These are phyloP conservation scores for Moringa oleifera DNA, from an alignment of 345 rosid genomes.

Conservation along the genomic window DNA sequence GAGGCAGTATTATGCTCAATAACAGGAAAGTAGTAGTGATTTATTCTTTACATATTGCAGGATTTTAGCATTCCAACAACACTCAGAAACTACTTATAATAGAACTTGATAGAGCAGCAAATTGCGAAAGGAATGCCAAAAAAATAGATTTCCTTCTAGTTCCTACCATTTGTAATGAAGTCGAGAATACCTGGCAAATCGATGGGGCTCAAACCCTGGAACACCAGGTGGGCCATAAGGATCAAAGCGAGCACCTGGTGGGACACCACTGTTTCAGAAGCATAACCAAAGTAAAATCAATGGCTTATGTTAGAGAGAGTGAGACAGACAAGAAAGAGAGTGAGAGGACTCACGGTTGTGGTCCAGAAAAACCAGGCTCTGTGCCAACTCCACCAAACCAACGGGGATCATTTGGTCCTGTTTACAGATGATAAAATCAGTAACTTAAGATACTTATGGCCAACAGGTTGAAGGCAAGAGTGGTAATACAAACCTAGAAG, in stretches of 20 bases:
- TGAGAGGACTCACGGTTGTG: constrained; percentile 44
- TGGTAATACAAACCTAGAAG: constrained; percentile 48
- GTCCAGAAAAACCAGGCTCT: constrained; percentile 37
- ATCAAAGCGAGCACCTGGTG: constrained; percentile 94
- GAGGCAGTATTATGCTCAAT: too few relatives aligned
- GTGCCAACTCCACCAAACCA: constrained; percentile 45
- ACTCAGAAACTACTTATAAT: too few relatives aligned
- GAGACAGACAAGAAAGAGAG: background rate
- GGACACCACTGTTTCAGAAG: constrained; percentile 51
- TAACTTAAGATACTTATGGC: background rate
- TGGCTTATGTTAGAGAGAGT: background rate
- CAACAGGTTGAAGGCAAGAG: background rate
- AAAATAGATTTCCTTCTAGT: too few relatives aligned
- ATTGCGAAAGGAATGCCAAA: too few relatives aligned
- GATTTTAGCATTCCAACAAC: too few relatives aligned
- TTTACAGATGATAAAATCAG: constrained; percentile 20
- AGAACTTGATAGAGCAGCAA: too few relatives aligned
- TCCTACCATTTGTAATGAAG: background rate
- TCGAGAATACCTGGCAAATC: constrained; percentile 57
- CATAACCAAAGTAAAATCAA: background rate
- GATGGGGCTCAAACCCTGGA: constrained; percentile 78
- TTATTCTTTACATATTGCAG: too few relatives aligned
- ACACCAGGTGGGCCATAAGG: constrained; percentile 84
- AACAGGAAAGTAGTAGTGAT: too few relatives aligned
- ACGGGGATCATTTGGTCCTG: constrained; percentile 77